Base-by-base conservation (phyloP, 2,329 filamentous ascomycete species). In the Fusarium vanettenii region DNA sequence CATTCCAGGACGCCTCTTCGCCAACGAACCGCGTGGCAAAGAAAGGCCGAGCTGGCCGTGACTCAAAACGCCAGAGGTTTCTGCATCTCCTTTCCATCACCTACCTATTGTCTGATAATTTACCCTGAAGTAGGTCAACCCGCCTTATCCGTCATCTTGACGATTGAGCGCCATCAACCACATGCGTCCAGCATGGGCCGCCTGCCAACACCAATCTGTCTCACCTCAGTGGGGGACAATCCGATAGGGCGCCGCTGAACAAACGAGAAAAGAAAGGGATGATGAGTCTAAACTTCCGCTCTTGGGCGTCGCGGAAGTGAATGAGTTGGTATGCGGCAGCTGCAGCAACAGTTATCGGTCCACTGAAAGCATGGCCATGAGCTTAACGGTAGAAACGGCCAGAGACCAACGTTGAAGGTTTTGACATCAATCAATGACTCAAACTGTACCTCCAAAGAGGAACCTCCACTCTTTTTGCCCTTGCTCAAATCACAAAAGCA, bases 401-500 rank as follows among this genome's bases (percentile, higher is more conserved):
- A 35, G 45, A 66, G 39, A 25, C 43, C 25, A 48, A 31, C 45
- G 29, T 31, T 20, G n/a, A 64, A 33, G 18, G 29, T 43, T 27
- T 56, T 62, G 29, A 41, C 31, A 55, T 55, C 39, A 29, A 56
- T 55, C 29, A 18, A 31, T n/a, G 48, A n/a, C 22, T 39, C 45
- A 29, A 55, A 10, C 6, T 31, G 35, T 35, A 63, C 50, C 33
- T 43, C 41, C 41, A 27, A 9, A 66, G 41, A 60, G 61, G 63
- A 25, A 27, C 56, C 41, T 62, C 64, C 25, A 69, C 56, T 18
- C 60, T 71, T 39, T 65, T 68, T 64, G 41, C 63, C 57, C 71
- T 73, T 62, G 68, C 43, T 29, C 72, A 64, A n/a, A 76, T 81
- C 4, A 79, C 79, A 74, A 84, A 83, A 37, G 82, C 81, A 59